Base-by-base conservation (phyloP, 2,329 filamentous ascomycete genomes). In the Neocatenulostroma microsporum region DNA sequence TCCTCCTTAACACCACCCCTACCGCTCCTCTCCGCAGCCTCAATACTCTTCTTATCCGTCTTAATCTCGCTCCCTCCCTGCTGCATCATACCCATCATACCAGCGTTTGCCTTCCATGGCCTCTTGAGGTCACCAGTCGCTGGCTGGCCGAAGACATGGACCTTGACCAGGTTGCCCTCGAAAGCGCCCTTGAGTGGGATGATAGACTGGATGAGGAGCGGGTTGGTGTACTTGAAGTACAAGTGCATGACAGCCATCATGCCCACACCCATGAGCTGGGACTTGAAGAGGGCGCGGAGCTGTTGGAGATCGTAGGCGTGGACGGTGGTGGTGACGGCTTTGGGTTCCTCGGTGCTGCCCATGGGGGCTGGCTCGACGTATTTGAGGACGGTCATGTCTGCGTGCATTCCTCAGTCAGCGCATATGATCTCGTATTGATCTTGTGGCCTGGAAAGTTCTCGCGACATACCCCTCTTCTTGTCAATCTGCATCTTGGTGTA, bases 181-280 rank as follows among this genome's bases (percentile, higher is more conserved):
- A 98, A 76, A 30, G 87, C 89, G 61, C 83, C 76, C 81, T 98
- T 98, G 66, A 96, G 73, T 21, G 91, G 91, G 60, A 98, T 91
- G 70, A 98, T 94, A 63, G 84, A 93, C 78, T 98, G 91, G 70
- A 98, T 94, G 57, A 95, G 73, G 34, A 98, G 84, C 27, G 91
- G 91, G 79, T 96, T 98, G 70, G 88, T 96, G 81, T 96, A 98
- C 66, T 95, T 88, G 75, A 98, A 84, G 80, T 96, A 98, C 45
- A 98, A 51, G 71, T 98, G 91, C 89, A 98, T 96, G 59, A 95
- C 84, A 45, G 67, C 79, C 89, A 98, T 96, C 88, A 98, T 98
- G 63, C 76, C 88, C 41, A 98, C 73, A 42, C 91, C 91, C 84
- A 94, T 96, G 56, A 93, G 69, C 70, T 96, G 89, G 48, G 81